These are phyloP conservation scores for Pseudogymnoascus sp. DNA, from an alignment of 2,329 filamentous ascomycete species.

Conservation along the genomic window DNA sequence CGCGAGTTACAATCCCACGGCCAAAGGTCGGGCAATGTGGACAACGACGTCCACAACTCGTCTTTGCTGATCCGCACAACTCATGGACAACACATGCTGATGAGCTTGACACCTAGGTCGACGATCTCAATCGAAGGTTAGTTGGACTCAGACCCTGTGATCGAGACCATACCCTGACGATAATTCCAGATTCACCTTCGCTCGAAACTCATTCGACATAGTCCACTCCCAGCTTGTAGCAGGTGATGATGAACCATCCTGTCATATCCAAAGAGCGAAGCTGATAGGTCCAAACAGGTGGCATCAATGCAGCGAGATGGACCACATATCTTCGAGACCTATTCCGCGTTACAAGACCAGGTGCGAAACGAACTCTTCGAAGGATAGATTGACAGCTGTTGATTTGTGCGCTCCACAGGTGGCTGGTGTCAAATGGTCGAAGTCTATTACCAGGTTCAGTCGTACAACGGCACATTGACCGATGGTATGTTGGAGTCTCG, in stretches of 20 bases:
- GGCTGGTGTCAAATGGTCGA: constrained; percentile 91
- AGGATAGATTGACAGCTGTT: not conserved
- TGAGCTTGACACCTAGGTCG: constrained; percentile 39
- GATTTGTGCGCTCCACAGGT: constrained; percentile 23
- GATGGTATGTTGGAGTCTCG: constrained; percentile 37
- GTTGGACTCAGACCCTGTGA: constrained; percentile 14
- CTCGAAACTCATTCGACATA: constrained; percentile 67
- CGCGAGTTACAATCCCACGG: not conserved
- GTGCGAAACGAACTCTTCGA: not conserved
- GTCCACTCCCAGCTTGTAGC: constrained; percentile 71
- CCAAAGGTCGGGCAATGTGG: not conserved
- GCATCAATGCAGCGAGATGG: constrained; percentile 70
- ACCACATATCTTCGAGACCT: constrained; percentile 69
- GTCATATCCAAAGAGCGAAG: not conserved
- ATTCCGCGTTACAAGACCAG: constrained; percentile 60
- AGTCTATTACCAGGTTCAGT: constrained; percentile 78
- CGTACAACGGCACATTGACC: constrained; percentile 71
- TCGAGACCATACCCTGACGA: constrained; percentile 2
- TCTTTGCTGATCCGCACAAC: constrained; percentile 7
- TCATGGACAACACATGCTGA: constrained; percentile 8
- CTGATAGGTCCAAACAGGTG: constrained; percentile 36
- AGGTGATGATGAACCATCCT: constrained; percentile 23
- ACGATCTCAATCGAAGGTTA: constrained; percentile 62
- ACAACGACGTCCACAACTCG: not conserved
- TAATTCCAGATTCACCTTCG: constrained; percentile 54